A percentile compares a stretch with the other conserved stretches of the same genome.
Evolutionary conservation across 176 grass and related monocot genomes (phyloP).

Genomic region (Ensete glaucum): DNA sequence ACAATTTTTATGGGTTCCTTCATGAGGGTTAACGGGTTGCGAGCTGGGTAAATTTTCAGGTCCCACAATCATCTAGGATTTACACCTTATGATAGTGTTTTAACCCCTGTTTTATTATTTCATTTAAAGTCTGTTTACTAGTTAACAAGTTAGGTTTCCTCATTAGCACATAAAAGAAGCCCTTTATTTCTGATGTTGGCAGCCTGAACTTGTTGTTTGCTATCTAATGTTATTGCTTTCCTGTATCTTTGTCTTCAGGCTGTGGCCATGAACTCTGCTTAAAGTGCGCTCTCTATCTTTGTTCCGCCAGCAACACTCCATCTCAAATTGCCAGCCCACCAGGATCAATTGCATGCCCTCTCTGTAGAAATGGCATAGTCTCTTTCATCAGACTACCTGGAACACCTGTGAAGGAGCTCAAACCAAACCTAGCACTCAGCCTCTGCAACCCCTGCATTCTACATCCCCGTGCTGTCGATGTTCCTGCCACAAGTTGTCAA

Average conservation of each 20-base stretch:
- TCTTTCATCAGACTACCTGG: constrained; percentile 54
- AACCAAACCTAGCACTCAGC: constrained; percentile 56
- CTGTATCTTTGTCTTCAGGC: constrained; percentile 38
- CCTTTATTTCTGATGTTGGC: neutral
- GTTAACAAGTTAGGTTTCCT: neutral
- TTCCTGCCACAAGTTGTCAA: constrained; percentile 41
- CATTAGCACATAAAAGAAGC: neutral
- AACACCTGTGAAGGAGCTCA: constrained; percentile 44
- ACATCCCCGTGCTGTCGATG: constrained; percentile 40
- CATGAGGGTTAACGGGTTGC: neutral
- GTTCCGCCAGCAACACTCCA: constrained; percentile 66
- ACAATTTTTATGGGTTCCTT: neutral
- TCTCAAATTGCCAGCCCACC: constrained; percentile 47
- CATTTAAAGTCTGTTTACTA: neutral
- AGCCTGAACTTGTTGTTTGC: no score
- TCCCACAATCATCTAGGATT: no score
- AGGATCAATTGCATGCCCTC: constrained; percentile 89
- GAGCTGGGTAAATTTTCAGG: no score
- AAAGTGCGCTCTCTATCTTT: constrained; percentile 86
- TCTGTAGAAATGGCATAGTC: constrained; percentile 75
- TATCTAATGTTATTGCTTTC: neutral
- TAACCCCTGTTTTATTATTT: neutral
- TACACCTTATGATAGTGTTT: neutral
- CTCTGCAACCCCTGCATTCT: constrained; percentile 93
- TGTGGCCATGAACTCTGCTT: constrained; percentile 90